phyloP scores from a whole-genome alignment of 257 asterid species.

The Verbena officinalis region DNA sequence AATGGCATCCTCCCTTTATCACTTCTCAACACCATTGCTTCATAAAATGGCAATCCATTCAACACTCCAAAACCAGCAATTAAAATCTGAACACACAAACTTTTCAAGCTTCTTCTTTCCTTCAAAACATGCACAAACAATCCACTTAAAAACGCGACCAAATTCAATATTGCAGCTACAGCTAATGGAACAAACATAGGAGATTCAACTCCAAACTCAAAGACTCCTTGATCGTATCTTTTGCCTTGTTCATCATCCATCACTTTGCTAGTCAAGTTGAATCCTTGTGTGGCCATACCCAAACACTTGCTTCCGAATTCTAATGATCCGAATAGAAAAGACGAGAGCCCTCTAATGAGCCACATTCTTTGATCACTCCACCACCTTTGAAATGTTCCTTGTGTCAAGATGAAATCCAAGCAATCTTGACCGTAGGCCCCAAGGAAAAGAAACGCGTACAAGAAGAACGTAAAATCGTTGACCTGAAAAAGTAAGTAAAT shows the following conservation, averaged over 20 bases:
- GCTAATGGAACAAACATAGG: constrained; percentile 47
- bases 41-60: constrained; percentile 62
- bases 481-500: constrained; percentile 39
- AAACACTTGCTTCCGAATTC: constrained; percentile 36
- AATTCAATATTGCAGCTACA: constrained; percentile 34
- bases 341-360: constrained; percentile 42
- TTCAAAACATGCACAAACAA: background rate
- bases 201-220: constrained; percentile 46
- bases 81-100: constrained; percentile 41
- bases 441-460: constrained; percentile 51
- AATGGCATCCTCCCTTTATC: constrained; percentile 64
- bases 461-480: constrained; percentile 40
- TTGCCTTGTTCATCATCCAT: constrained; percentile 42
- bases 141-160: constrained; percentile 35
- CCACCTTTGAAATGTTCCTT: constrained; percentile 50
- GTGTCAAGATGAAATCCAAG: constrained; percentile 42
- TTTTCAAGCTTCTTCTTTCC: constrained; percentile 24
- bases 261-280: constrained; percentile 52
- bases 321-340: constrained; percentile 32
- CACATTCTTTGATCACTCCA: constrained; percentile 65
- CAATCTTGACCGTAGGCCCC: constrained; percentile 72
- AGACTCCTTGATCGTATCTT: constrained; percentile 42
- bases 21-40: constrained; percentile 55
- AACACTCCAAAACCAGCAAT: constrained; percentile 58
- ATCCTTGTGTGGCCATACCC: constrained; percentile 48